Evolutionary conservation across 1,139 yeast genomes (phyloP).

Genomic region (Yamadazyma diddensiae): DNA sequence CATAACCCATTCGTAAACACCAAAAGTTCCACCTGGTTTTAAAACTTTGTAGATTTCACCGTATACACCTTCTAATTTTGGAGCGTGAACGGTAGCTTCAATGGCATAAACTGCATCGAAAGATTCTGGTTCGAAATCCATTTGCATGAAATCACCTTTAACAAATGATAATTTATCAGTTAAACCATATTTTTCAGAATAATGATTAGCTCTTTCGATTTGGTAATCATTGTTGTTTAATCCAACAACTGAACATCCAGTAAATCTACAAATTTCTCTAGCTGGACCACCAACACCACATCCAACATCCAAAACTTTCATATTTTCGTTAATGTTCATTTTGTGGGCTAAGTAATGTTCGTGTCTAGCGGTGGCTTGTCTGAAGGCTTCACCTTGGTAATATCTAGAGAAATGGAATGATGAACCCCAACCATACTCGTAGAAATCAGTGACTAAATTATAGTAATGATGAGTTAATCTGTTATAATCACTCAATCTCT

Average conservation of each 20-base stretch:
- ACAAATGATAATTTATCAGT: constrained; percentile 78
- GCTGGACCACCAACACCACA: constrained; percentile 99
- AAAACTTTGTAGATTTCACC: constrained; percentile 91
- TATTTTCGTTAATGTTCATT: constrained; percentile 73
- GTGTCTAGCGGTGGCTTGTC: constrained; percentile 95
- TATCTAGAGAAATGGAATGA: constrained; percentile 97
- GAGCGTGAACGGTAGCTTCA: constrained; percentile 98
- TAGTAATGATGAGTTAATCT: constrained; percentile 92
- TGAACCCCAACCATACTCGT: constrained; percentile 99
- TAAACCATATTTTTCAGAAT: constrained; percentile 65
- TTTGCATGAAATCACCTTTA: constrained; percentile 98
- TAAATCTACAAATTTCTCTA: constrained; percentile 88
- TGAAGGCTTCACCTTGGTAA: constrained; percentile 89
- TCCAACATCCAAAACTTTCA: constrained; percentile 95
- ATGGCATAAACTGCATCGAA: constrained; percentile 98
- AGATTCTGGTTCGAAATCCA: constrained; percentile 87
- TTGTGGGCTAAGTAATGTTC: constrained; percentile 91
- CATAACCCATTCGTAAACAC: constrained; percentile 99
- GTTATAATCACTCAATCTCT: constrained; percentile 81
- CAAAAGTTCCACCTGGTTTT: constrained; percentile 94
- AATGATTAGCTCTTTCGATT: constrained; percentile 85
- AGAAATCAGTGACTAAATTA: constrained; percentile 93
- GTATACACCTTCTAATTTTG: constrained; percentile 93
- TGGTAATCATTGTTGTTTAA: constrained; percentile 97
- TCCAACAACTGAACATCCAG: constrained; percentile 85